These are phyloP conservation scores for Stylonectria norvegica DNA, from an alignment of 2,329 filamentous ascomycete genomes.

Conservation along the genomic window DNA sequence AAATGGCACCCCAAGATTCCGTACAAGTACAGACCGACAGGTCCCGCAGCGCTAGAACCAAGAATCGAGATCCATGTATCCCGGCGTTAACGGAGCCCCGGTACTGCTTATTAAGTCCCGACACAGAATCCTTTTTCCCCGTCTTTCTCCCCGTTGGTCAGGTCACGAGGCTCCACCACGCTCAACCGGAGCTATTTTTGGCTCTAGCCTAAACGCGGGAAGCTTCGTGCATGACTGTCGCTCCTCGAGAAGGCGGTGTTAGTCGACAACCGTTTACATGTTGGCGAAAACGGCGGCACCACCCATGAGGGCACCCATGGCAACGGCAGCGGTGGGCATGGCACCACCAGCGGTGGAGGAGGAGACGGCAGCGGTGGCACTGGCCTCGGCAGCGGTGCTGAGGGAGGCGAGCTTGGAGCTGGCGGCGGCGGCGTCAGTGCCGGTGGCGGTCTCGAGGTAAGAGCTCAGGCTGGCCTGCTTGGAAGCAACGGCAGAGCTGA, in stretches of 20 bases:
- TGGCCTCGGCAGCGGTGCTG: conserved; percentile 16
- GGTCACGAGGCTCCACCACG: conserved; percentile 1
- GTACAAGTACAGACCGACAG: neutral
- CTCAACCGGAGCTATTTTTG: too few relatives aligned
- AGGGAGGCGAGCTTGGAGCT: conserved; percentile 15
- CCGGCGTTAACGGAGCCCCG: neutral
- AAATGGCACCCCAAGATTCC: neutral
- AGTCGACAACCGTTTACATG: conserved; percentile 40
- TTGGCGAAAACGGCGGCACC: conserved; percentile 45
- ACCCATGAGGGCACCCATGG: conserved; percentile 45
- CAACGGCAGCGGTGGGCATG: conserved; percentile 41
- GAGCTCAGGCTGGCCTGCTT: conserved; percentile 26
- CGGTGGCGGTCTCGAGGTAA: conserved; percentile 23
- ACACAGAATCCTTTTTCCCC: neutral
- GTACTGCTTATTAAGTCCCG: conserved; percentile 7
- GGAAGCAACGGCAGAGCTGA: conserved; percentile 15
- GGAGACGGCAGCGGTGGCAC: conserved; percentile 6
- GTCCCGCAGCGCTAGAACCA: neutral
- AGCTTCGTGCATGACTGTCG: too few relatives aligned
- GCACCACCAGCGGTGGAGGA: conserved; percentile 29
- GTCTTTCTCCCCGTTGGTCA: neutral
- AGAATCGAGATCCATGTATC: neutral
- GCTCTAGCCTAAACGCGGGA: too few relatives aligned
- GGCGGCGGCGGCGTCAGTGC: conserved; percentile 15
- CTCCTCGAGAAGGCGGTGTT: too few relatives aligned